Conservation (phyloP, 257 asterid genomes). For the Solanum tarapatanum region DNA sequence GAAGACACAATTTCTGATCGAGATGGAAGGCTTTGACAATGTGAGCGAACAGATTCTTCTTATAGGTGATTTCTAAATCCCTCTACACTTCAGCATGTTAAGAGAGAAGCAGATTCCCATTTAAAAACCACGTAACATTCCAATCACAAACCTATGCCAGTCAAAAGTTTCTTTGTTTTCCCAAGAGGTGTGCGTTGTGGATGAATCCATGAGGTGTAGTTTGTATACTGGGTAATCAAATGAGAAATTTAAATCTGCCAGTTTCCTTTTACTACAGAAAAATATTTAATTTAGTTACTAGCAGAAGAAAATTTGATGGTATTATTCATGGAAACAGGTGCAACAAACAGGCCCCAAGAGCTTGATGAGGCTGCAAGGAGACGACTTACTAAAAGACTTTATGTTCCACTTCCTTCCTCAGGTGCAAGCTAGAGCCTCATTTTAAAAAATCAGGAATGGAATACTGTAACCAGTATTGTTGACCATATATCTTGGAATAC, state of each 20-base stretch:
- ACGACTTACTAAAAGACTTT: slow-evolving; percentile 90
- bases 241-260: background rate
- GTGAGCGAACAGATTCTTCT: slow-evolving; percentile 79
- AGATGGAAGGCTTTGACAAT: slow-evolving; percentile 98
- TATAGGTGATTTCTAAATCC: slow-evolving; percentile 47
- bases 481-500: slow-evolving; percentile 13
- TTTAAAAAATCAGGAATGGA: background rate
- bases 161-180: background rate
- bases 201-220: background rate
- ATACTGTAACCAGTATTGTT: background rate
- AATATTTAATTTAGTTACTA: background rate
- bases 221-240: background rate
- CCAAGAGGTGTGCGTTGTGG: background rate
- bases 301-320: background rate
- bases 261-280: background rate
- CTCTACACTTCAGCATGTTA: background rate
- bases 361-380: slow-evolving; percentile 99
- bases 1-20: slow-evolving; percentile 95
- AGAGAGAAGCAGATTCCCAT: background rate
- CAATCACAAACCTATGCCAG: background rate
- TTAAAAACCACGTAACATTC: background rate
- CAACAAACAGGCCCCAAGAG: slow-evolving; percentile 98
- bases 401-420: slow-evolving; percentile 93
- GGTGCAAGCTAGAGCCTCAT: slow-evolving; percentile 29
- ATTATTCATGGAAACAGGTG: slow-evolving; percentile 42